Percentiles rank a stretch among this genome's conserved stretches.
Conservation (phyloP, 2,329 filamentous ascomycete species). For the Aspergillus fischeri region DNA sequence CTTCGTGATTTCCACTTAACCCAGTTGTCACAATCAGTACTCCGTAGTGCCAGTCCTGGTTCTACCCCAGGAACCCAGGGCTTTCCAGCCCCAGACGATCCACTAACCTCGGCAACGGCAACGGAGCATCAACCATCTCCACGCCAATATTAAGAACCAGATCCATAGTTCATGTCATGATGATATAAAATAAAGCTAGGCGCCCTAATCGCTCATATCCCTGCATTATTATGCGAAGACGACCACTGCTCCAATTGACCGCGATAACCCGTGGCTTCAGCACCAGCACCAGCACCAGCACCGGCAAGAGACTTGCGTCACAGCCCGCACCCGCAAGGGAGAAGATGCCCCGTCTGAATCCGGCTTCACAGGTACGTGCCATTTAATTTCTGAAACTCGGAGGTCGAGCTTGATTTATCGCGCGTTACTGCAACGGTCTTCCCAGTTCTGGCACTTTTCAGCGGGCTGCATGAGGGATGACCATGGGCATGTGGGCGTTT, state of each 20-base stretch:
- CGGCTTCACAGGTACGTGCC: conserved; percentile 10
- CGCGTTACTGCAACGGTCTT: background rate
- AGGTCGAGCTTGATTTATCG: background rate
- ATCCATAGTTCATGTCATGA: background rate
- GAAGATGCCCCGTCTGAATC: conserved; percentile 12
- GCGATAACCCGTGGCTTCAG: conserved; percentile 5
- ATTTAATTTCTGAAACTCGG: background rate
- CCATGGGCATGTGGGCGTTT: background rate
- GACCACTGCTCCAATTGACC: background rate
- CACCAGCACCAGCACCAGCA: background rate
- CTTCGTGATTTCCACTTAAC: too few species aligned
- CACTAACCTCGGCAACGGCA: background rate
- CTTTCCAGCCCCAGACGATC: background rate
- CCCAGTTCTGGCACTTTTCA: background rate
- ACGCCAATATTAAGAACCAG: background rate
- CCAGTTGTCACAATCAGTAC: too few species aligned
- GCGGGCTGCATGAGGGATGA: background rate
- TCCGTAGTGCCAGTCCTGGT: too few species aligned
- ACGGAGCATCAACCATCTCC: background rate
- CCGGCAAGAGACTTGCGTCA: background rate
- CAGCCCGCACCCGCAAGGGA: background rate
- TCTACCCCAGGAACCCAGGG: background rate
- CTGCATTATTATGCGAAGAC: conserved; percentile 4
- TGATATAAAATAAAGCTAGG: background rate
- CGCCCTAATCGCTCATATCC: background rate